phyloP scores from a whole-genome alignment of 1,284 basidiomycete genomes.

The Stereum hirsutum region DNA sequence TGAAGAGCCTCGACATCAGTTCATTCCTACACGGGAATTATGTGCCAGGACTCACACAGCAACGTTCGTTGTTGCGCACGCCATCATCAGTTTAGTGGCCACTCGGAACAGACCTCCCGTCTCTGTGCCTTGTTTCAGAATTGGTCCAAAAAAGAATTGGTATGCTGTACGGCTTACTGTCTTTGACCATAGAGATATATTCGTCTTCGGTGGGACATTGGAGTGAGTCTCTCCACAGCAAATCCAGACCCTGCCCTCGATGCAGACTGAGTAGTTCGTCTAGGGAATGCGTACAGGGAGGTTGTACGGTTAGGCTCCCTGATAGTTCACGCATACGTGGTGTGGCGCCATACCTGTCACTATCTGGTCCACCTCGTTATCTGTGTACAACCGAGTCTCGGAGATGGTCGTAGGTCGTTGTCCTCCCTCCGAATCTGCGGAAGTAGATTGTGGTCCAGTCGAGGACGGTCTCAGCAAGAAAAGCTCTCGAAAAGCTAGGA shows the following conservation, averaged over 20 bases:
- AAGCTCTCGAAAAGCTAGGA: slow-evolving; percentile 77
- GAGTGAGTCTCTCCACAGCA: slow-evolving; percentile 90
- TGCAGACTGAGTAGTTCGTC: slow-evolving; percentile 89
- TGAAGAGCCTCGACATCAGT: slow-evolving; percentile 21
- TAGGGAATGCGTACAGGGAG: too few relatives aligned
- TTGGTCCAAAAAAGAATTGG: background rate
- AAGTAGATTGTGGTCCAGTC: slow-evolving; percentile 9
- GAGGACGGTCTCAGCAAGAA: slow-evolving; percentile 43
- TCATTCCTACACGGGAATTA: background rate
- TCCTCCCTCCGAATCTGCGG: background rate
- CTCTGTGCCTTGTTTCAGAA: slow-evolving; percentile 41
- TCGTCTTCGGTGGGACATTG: slow-evolving; percentile 93
- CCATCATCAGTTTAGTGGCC: slow-evolving; percentile 96
- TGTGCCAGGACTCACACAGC: slow-evolving; percentile 41
- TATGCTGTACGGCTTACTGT: slow-evolving; percentile 45
- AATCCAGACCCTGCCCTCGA: slow-evolving; percentile 91
- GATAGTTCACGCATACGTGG: background rate
- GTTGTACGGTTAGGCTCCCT: too few relatives aligned
- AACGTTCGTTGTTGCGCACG: slow-evolving; percentile 56
- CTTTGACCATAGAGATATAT: slow-evolving; percentile 94
- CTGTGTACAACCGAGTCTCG: slow-evolving; percentile 23
- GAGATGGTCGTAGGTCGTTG: slow-evolving; percentile 8
- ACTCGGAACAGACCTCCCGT: slow-evolving; percentile 93
- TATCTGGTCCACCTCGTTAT: slow-evolving; percentile 50
- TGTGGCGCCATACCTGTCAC: slow-evolving; percentile 44